Percentiles rank a stretch among this genome's conserved stretches.
Evolutionary conservation across 306 rosid species (phyloP).

Genomic region (Cucurbita ficifolia): DNA sequence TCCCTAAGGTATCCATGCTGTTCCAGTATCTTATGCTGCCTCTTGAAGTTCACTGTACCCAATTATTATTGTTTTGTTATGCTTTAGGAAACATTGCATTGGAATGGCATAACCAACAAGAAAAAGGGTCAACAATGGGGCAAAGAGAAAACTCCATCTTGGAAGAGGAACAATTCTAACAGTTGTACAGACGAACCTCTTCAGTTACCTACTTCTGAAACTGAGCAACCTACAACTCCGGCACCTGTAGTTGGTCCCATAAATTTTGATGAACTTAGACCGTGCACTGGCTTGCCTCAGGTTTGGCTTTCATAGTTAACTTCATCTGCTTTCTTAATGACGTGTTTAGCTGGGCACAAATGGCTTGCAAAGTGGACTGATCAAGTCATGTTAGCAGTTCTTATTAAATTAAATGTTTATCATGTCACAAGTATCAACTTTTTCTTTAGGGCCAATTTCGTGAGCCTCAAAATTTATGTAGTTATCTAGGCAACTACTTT

Average conservation of each 20-base stretch:
- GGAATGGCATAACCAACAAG: slow-evolving; percentile 92
- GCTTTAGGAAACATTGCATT: slow-evolving; percentile 54
- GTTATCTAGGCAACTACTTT: background rate
- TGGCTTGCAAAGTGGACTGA: background rate
- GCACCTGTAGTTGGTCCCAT: slow-evolving; percentile 14
- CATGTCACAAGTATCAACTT: background rate
- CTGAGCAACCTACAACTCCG: slow-evolving; percentile 9
- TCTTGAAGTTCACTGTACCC: background rate
- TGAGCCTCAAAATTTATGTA: background rate
- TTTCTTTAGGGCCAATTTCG: background rate
- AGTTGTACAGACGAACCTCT: slow-evolving; percentile 21
- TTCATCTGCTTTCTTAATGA: slow-evolving; percentile 3
- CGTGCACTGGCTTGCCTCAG: slow-evolving; percentile 51
- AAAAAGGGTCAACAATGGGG: slow-evolving; percentile 96
- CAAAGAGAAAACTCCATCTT: slow-evolving; percentile 37
- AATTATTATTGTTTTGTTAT: slow-evolving; percentile 14
- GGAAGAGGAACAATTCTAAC: slow-evolving; percentile 23
- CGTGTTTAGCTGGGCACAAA: background rate
- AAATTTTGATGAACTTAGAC: slow-evolving; percentile 50
- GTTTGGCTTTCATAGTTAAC: slow-evolving; percentile 21
- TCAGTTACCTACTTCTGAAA: slow-evolving; percentile 18
- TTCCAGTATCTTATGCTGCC: background rate
- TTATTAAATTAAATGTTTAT: background rate
- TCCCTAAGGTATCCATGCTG: slow-evolving; percentile 25
- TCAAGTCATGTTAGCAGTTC: background rate